Evolutionary conservation across 192 early-diverging fungal genomes (phyloP).

Genomic region (Coemansia sp.): DNA sequence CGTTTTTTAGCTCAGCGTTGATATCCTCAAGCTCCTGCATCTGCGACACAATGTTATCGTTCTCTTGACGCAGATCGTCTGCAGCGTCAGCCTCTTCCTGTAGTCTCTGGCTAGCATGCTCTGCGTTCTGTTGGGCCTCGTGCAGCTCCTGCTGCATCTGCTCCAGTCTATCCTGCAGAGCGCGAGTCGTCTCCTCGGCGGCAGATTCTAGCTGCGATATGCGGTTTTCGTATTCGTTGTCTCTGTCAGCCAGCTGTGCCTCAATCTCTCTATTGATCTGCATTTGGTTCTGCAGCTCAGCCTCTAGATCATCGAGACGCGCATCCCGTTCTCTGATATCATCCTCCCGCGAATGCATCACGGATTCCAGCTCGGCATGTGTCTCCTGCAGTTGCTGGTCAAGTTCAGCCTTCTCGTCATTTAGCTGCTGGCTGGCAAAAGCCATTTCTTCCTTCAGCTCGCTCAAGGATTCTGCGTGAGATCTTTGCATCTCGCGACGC

Average conservation of each 20-base stretch:
- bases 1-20: conserved; percentile 15
- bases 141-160: conserved; percentile 2
- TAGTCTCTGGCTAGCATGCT: not conserved
- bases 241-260: conserved; percentile 16
- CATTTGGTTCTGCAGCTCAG: conserved; percentile 12
- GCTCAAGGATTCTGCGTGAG: conserved; percentile 21
- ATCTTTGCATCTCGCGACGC: conserved; percentile 22
- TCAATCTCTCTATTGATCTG: conserved; percentile 6
- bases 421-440: conserved; percentile 23
- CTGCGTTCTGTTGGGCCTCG: not conserved
- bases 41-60: conserved; percentile 12
- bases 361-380: conserved; percentile 7
- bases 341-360: conserved; percentile 3
- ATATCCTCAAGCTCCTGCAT: conserved; percentile 14
- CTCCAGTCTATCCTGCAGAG: not conserved
- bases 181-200: conserved; percentile 9
- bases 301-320: conserved; percentile 8
- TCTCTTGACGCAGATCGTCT: conserved; percentile 23
- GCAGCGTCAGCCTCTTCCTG: conserved; percentile 13
- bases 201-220: conserved; percentile 13
- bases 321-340: conserved; percentile 4
- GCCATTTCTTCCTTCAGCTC: conserved; percentile 26
- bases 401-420: conserved; percentile 27
- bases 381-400: conserved; percentile 8
- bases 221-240: conserved; percentile 1